Evolutionary conservation across 2,329 filamentous ascomycete genomes (phyloP).

Genomic region (Graphiopsis chlorocephala): DNA sequence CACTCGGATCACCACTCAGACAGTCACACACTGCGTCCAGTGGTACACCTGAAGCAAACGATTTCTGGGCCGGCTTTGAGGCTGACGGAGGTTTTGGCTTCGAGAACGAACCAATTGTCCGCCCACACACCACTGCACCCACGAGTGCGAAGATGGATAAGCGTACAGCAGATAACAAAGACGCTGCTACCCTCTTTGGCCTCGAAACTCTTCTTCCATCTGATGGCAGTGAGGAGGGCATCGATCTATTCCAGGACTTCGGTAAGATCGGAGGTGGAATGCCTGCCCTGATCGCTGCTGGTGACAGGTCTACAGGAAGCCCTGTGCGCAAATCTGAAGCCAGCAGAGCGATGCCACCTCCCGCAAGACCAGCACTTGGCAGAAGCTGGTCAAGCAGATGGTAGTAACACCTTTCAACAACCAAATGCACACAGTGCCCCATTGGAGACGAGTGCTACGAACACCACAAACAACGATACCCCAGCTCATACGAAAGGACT

Average conservation of each 20-base stretch:
- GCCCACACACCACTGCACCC: constrained; percentile 6
- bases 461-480: neutral
- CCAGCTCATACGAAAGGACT: neutral
- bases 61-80: constrained; percentile 11
- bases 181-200: constrained; percentile 55
- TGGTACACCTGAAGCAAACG: constrained; percentile 13
- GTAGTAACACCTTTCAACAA: constrained; percentile 19
- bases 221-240: constrained; percentile 57
- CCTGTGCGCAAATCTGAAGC: constrained; percentile 27
- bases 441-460: neutral
- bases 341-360: constrained; percentile 25
- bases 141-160: neutral
- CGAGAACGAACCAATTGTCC: constrained; percentile 25
- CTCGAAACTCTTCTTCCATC: constrained; percentile 50
- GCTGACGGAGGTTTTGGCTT: constrained; percentile 13
- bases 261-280: constrained; percentile 62
- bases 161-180: constrained; percentile 32
- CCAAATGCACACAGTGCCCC: neutral
- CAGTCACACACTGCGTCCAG: constrained; percentile 23
- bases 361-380: constrained; percentile 26
- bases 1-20: constrained; percentile 35
- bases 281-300: constrained; percentile 20
- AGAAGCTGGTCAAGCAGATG: constrained; percentile 33
- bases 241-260: constrained; percentile 74
- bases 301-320: constrained; percentile 32